phyloP scores from a whole-genome alignment of 345 rosid species.

The Eucalyptus curtisii region DNA sequence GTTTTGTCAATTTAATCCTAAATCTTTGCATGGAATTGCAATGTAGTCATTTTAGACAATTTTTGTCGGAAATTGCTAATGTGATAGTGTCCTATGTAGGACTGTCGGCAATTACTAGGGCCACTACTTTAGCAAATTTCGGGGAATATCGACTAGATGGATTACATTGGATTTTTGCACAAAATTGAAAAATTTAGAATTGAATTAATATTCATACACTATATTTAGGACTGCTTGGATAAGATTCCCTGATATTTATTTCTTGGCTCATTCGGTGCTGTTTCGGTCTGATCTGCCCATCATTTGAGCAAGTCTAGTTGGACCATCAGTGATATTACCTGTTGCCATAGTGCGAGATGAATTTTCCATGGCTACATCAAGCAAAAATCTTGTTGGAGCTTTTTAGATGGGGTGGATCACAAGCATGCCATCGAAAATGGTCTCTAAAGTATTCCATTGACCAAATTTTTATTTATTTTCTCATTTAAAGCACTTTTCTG shows the following conservation, averaged over 20 bases:
- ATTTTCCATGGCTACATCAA: neutral
- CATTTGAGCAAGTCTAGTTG: neutral
- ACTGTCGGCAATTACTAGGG: neutral
- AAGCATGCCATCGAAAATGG: neutral
- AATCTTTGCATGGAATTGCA: neutral
- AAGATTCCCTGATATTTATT: neutral
- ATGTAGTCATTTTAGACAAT: fast-evolving
- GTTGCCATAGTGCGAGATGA: neutral
- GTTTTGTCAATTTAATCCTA: neutral
- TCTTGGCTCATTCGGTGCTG: neutral
- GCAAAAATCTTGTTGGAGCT: neutral
- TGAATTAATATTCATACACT: fast-evolving
- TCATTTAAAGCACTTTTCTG: neutral
- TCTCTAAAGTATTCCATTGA: neutral
- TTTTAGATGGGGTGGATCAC: neutral
- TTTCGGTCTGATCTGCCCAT: neutral
- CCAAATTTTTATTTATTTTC: neutral
- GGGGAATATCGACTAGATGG: fast-evolving
- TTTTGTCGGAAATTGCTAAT: neutral
- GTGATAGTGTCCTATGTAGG: neutral
- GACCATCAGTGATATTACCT: neutral
- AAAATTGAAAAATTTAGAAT: neutral
- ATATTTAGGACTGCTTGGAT: neutral
- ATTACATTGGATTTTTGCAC: neutral
- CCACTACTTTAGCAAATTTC: neutral